Evolutionary conservation across 2,329 filamentous ascomycete genomes (phyloP).

Genomic region (Aureobasidium lini): DNA sequence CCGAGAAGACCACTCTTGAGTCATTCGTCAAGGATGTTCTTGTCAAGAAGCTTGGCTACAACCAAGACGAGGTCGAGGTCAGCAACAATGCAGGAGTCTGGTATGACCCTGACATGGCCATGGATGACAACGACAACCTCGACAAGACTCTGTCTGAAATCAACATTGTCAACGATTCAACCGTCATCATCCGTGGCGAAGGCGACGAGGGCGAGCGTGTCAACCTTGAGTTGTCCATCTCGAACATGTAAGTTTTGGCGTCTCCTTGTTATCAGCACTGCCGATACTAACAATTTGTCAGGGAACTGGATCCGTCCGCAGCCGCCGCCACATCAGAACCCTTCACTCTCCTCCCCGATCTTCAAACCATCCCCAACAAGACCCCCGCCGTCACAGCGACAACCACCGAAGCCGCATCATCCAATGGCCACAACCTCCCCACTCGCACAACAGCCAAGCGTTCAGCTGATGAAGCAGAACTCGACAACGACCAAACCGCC

Average conservation of each 20-base stretch:
- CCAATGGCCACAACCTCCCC: not conserved
- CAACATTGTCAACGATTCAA: conserved; percentile 61
- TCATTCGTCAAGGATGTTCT: conserved; percentile 73
- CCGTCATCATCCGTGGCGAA: conserved; percentile 77
- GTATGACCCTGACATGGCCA: conserved; percentile 79
- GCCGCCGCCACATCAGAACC: not conserved
- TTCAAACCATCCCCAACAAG: conserved; percentile 16
- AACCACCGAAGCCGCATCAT: conserved; percentile 7
- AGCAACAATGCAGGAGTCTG: conserved; percentile 68
- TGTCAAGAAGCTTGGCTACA: conserved; percentile 63
- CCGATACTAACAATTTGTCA: not conserved
- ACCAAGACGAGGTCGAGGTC: conserved; percentile 68
- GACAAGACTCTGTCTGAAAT: conserved; percentile 71
- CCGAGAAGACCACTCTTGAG: conserved; percentile 63
- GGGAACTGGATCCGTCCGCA: not conserved
- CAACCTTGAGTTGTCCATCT: conserved; percentile 60
- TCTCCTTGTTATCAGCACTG: not conserved
- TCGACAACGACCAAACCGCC: conserved; percentile 27
- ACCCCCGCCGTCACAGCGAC: conserved; percentile 1
- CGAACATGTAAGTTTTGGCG: conserved; percentile 12
- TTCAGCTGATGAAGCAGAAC: conserved; percentile 33
- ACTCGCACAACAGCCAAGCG: conserved; percentile 31
- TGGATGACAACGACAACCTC: conserved; percentile 55
- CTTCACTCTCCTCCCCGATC: conserved; percentile 14
- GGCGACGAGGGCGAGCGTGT: conserved; percentile 71